A percentile compares a stretch with the other conserved stretches of the same genome.
These are phyloP conservation scores for Pugionium cornutum DNA, from an alignment of 345 rosid species.

Conservation along the genomic window DNA sequence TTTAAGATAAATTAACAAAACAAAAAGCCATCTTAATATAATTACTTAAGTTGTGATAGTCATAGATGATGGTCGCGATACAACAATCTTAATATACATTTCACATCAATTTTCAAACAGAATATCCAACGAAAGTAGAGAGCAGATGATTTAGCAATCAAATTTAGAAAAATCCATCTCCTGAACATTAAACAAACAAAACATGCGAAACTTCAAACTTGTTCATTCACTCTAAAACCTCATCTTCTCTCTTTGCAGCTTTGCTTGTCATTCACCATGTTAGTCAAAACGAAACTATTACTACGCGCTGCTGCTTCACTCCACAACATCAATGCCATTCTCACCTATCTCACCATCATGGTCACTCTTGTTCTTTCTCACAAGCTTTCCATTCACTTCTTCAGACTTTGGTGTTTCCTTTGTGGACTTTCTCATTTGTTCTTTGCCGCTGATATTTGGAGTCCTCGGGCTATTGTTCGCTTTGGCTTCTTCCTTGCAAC, in stretches of 20 bases:
- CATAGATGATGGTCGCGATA: background rate
- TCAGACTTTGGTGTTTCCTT: conserved; percentile 30
- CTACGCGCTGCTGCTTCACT: conserved; percentile 19
- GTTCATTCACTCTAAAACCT: conserved; percentile 24
- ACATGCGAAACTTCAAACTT: background rate
- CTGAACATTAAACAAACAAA: conserved; percentile 14
- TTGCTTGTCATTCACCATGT: conserved; percentile 36
- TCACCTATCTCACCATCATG: conserved; percentile 28
- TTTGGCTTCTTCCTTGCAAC: conserved; percentile 44
- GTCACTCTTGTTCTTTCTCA: conserved; percentile 14
- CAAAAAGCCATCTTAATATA: too few relatives aligned
- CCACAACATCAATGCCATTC: conserved; percentile 24
- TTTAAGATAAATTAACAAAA: too few relatives aligned
- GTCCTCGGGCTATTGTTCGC: conserved; percentile 26
- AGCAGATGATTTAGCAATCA: conserved; percentile 29
- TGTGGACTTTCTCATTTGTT: conserved; percentile 9
- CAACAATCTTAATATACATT: conserved; percentile 32
- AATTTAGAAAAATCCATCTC: conserved; percentile 27
- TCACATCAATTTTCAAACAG: conserved; percentile 29
- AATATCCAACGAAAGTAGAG: conserved; percentile 18
- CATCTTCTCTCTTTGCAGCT: conserved; percentile 9
- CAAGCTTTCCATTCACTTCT: background rate
- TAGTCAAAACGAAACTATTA: conserved; percentile 38
- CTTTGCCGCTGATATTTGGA: conserved; percentile 7
- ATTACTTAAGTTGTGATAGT: too few relatives aligned